Percentiles rank a stretch among this genome's conserved stretches.
phyloP scores from a whole-genome alignment of 352 stramenopile genomes.

The Phytophthora pisi region DNA sequence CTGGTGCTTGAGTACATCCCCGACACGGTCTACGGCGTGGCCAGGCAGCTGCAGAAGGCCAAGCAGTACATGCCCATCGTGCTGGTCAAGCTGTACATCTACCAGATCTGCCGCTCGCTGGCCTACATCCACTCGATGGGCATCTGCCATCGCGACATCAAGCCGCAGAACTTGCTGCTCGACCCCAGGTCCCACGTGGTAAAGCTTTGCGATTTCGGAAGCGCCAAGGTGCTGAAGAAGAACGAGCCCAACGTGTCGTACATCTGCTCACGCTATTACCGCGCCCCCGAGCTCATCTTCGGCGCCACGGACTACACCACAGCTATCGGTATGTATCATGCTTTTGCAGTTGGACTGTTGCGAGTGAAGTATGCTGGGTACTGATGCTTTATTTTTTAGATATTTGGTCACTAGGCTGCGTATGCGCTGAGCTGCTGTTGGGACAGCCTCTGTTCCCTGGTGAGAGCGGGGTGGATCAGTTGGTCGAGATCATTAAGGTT shows the following conservation, averaged over 20 bases:
- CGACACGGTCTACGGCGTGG: constrained; percentile 98
- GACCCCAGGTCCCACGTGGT: constrained; percentile 97
- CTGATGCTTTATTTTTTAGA: constrained; percentile 51
- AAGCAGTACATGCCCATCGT: constrained; percentile 97
- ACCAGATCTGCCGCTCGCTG: constrained; percentile 98
- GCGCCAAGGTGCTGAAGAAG: constrained; percentile 93
- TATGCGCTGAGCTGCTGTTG: constrained; percentile 98
- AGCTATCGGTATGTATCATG: constrained; percentile 87
- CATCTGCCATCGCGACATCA: constrained; percentile 99
- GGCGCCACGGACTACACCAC: constrained; percentile 99
- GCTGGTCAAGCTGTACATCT: constrained; percentile 99
- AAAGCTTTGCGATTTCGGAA: constrained; percentile 99
- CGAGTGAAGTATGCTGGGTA: background rate
- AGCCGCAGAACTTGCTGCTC: constrained; percentile 99
- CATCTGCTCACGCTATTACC: constrained; percentile 99
- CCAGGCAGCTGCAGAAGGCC: constrained; percentile 95
- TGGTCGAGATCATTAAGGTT: constrained; percentile 99
- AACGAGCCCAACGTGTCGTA: constrained; percentile 99
- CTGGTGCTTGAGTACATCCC: constrained; percentile 99
- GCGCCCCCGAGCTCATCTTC: constrained; percentile 99
- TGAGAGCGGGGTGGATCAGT: constrained; percentile 98
- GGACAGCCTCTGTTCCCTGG: constrained; percentile 98
- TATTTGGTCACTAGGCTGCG: constrained; percentile 96
- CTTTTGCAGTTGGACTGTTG: background rate
- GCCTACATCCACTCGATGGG: constrained; percentile 98